A percentile compares a stretch with the other conserved stretches of the same genome.
Conservation (phyloP, 2,329 filamentous ascomycete genomes). For the Chalaropsis ovoidea region DNA sequence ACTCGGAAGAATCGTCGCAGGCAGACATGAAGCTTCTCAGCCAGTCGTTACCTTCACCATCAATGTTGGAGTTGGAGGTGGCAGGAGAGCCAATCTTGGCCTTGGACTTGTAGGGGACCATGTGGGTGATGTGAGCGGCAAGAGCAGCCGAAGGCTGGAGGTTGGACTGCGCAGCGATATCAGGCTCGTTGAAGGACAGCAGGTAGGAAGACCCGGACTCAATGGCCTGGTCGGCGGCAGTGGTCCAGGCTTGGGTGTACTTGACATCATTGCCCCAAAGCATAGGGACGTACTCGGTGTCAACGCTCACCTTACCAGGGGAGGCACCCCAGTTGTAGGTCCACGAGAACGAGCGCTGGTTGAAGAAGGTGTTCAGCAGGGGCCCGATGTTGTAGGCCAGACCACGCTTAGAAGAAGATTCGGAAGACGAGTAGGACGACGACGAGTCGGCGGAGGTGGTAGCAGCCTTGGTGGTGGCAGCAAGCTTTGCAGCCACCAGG, state of each 20-base stretch:
- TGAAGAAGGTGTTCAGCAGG: slow-evolving; percentile 44
- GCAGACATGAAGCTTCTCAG: slow-evolving; percentile 43
- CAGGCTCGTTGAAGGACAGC: slow-evolving; percentile 64
- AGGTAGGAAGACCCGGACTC: slow-evolving; percentile 45
- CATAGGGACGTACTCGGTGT: slow-evolving; percentile 55
- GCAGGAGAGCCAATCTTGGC: slow-evolving; percentile 49
- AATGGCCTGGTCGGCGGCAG: slow-evolving; percentile 44
- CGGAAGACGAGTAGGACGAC: slow-evolving; percentile 24
- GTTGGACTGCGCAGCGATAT: slow-evolving; percentile 51
- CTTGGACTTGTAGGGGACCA: slow-evolving; percentile 46
- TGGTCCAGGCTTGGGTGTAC: slow-evolving; percentile 42
- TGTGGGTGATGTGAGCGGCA: slow-evolving; percentile 41
- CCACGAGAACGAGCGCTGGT: slow-evolving; percentile 39
- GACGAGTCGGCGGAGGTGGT: slow-evolving; percentile 22
- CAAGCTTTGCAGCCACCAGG: slow-evolving; percentile 23
- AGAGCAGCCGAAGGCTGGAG: slow-evolving; percentile 45
- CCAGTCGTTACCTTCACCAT: slow-evolving; percentile 47
- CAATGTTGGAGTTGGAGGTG: slow-evolving; percentile 48
- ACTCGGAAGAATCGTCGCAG: slow-evolving; percentile 39
- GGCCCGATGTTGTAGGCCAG: slow-evolving; percentile 54
- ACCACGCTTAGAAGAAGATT: slow-evolving; percentile 49
- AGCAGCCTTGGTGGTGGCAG: slow-evolving; percentile 25
- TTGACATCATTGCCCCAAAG: slow-evolving; percentile 46
- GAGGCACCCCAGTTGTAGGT: slow-evolving; percentile 58
- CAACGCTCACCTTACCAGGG: slow-evolving; percentile 35